Conservation (phyloP, 208 protist species). For the Acanthamoeba healyi region DNA sequence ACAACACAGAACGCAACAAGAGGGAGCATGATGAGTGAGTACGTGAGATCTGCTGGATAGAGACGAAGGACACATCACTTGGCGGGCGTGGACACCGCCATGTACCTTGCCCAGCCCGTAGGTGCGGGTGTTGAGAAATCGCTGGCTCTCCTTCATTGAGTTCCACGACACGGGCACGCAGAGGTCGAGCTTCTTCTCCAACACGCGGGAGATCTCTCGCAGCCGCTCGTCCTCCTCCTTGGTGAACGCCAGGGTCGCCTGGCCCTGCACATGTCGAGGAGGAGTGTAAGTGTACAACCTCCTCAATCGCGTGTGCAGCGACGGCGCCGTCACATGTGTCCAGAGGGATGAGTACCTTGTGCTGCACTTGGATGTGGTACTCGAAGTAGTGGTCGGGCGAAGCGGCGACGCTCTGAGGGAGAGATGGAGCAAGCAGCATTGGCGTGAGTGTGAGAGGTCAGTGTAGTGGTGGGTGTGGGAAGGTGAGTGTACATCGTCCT, state of each 20-base stretch:
- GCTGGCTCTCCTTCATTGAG: slow-evolving; percentile 2
- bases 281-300: background rate
- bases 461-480: background rate
- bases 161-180: slow-evolving; percentile 21
- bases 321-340: too few relatives aligned
- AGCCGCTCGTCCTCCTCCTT: slow-evolving; percentile 39
- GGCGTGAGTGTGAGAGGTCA: background rate
- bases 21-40: background rate
- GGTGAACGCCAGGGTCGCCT: background rate
- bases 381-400: slow-evolving; percentile 49
- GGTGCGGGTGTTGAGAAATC: slow-evolving; percentile 52
- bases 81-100: too few relatives aligned
- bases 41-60: too few relatives aligned
- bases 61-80: too few relatives aligned
- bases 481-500: background rate
- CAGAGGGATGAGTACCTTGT: background rate
- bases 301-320: background rate
- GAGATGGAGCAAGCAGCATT: background rate
- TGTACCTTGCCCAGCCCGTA: slow-evolving; percentile 16
- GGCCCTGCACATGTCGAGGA: background rate
- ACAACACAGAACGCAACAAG: background rate
- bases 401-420: background rate
- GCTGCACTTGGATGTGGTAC: slow-evolving; percentile 44
- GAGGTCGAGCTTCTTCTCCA: slow-evolving; percentile 9
- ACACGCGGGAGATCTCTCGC: background rate